Base-by-base conservation (phyloP, 2,329 filamentous ascomycete species). In the Claviceps humidiphila region DNA sequence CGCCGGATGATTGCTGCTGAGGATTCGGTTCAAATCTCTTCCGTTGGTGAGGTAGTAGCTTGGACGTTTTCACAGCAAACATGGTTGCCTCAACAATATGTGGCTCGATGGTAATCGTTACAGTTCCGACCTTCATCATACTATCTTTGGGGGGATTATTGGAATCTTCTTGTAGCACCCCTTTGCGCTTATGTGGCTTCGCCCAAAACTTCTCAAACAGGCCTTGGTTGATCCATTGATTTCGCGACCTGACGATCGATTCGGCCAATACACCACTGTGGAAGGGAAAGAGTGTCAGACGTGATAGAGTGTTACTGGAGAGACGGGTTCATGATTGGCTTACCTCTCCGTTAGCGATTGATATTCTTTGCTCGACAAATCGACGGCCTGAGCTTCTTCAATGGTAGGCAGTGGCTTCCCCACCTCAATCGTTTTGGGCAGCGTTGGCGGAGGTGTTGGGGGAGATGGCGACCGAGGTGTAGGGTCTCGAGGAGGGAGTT, bases 201-300 rank as follows among this genome's bases (percentile, higher is more conserved):
- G 81, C 78, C 85, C 85, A 89, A 65, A 85, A 89, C 60, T 81
- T 85, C 59, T 88, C 82, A 59, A 89, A 87, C 47, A 89, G 75
- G 34, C 84, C 83, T 58, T 85, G 81, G 61, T 73, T 77, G 24
- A 85, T 76, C 85, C 85, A 89, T 75, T 77, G 80, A 53, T 82
- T 75, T 54, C 85, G 82, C 60, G 87, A 93, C 61, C 85, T 77
- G 49, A 78, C 70, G 26, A 93, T 74, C 2, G 87, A 88, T 58
- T 89, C 84, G 60, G 78, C 75, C 53, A 91, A 72, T 20, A 91
- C 85, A 58, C 84, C 85, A 67, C 87, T 89, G 60, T 49, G 54
- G 54, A 16, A 37, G 37, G 14, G 22, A 38, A 26, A 37, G 14
- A 26, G 5, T n/a, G 11, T 47, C 17, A 53, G 51, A 14, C n/a